Base-by-base conservation (phyloP, 83 land plant genomes). In the Larix sibirica region DNA sequence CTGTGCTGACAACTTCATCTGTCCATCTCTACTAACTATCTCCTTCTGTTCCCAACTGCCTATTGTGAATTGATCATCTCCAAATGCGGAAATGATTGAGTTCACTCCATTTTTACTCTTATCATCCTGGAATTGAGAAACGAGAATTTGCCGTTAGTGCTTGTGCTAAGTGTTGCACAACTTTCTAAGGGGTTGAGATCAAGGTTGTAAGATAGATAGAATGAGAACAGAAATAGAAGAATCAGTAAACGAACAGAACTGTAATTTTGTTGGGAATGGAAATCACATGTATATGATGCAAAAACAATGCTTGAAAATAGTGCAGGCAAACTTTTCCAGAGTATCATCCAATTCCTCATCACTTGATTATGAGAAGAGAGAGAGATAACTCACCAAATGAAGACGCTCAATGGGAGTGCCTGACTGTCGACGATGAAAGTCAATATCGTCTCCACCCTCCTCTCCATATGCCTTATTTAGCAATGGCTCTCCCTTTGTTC, bases 381-480 rank as follows among this genome's bases (percentile, higher is more conserved):
- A 62, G 83, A 81, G 70, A 62, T 82, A 81, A 78, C 89, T 90
- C 88, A 89, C 83, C 31, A 65, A 23, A 62, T 79, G 62, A 50
- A 83, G 42, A 77, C 87, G 80, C 36, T 89, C 95, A 79, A 86
- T 87, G 68, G 94, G 89, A 23, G 91, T 86, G 79, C 85, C 88
- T 56, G 89, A 84, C 40, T 87, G 91, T 76, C 95, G 76, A 10
- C 96, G 91, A 58, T 89, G 93, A 89, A 78, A 89, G 79, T 94
- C 96, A 74, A 94, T 94, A 71, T 92, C 95, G 84, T 94, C 96
- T 0, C 96, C 96, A 70, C 96, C 96, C 9, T 92, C 93, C 83
- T 94, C 96, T 21, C 83, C 89, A 80, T 86, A 90, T 60, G 89
- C 83, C 62, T 91, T 90, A 76, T 94, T 94, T n/a, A 92, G 82